Conservation (phyloP, 805 yeast genomes). For the Tetrapisispora arboricola region DNA sequence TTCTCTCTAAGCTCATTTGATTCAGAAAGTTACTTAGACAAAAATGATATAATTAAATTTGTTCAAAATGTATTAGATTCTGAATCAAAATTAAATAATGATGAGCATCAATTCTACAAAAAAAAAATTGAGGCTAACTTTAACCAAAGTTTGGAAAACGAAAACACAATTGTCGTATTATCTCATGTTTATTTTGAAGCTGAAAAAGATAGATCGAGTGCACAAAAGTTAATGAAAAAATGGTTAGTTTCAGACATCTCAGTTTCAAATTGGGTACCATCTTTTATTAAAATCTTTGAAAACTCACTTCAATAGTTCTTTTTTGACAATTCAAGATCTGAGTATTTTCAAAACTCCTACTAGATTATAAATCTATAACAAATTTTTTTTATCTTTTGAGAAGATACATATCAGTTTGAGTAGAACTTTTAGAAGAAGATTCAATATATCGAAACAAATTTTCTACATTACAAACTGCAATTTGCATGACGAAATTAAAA, state of each 20-base stretch:
- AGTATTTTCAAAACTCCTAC: too few relatives aligned
- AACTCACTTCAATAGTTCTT: neutral
- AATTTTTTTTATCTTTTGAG: too few relatives aligned
- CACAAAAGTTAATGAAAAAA: constrained; percentile 32
- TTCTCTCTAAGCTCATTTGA: constrained; percentile 1
- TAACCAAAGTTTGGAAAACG: constrained; percentile 19
- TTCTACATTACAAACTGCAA: too few relatives aligned
- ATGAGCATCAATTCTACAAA: constrained; percentile 36
- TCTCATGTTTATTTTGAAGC: constrained; percentile 17
- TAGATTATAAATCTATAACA: too few relatives aligned
- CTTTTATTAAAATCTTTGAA: constrained; percentile 42
- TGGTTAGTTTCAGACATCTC: constrained; percentile 52
- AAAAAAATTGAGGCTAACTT: constrained; percentile 31
- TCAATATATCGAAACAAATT: too few relatives aligned
- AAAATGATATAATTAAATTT: constrained; percentile 14
- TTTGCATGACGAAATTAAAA: too few relatives aligned
- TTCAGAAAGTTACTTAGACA: neutral
- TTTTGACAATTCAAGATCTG: too few relatives aligned
- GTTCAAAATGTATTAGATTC: constrained; percentile 20
- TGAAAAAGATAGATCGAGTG: constrained; percentile 17
- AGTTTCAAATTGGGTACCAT: constrained; percentile 55
- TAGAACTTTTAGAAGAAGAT: too few relatives aligned
- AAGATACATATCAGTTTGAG: too few relatives aligned
- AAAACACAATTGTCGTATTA: constrained; percentile 22
- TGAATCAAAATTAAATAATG: constrained; percentile 29